Evolutionary conservation across 345 rosid species (phyloP).

Genomic region (Toxicodendron radicans): DNA sequence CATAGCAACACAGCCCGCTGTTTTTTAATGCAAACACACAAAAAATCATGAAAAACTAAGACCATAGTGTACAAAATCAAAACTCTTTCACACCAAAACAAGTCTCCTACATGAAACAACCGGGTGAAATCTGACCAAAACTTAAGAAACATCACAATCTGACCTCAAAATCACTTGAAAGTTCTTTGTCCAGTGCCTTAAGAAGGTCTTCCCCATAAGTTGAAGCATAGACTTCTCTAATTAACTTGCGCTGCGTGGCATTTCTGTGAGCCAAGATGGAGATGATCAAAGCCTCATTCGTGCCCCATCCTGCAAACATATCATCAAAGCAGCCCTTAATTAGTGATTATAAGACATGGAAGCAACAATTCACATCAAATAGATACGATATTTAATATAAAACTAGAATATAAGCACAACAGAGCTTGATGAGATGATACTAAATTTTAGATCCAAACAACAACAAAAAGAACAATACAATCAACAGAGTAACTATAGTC

Average conservation of each 20-base stretch:
- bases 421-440: no score
- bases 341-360: background rate
- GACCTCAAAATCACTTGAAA: conserved; percentile 90
- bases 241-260: conserved; percentile 63
- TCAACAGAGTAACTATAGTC: no score
- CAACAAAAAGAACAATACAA: no score
- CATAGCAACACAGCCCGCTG: conserved; percentile 67
- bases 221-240: conserved; percentile 60
- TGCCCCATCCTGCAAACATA: conserved; percentile 80
- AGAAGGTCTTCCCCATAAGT: conserved; percentile 78
- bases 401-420: no score
- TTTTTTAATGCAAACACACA: conserved; percentile 18
- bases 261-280: conserved; percentile 82
- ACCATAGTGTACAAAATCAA: background rate
- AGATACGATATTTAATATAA: no score
- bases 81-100: background rate
- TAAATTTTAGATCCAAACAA: no score
- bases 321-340: background rate
- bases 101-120: background rate
- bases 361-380: no score
- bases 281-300: conserved; percentile 72
- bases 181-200: conserved; percentile 66
- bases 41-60: no score
- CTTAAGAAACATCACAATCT: conserved; percentile 11
- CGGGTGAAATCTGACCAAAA: no score